Percentiles rank a stretch among this genome's conserved stretches.
phyloP scores from a whole-genome alignment of 345 rosid genomes.

The Syzygium jambos region DNA sequence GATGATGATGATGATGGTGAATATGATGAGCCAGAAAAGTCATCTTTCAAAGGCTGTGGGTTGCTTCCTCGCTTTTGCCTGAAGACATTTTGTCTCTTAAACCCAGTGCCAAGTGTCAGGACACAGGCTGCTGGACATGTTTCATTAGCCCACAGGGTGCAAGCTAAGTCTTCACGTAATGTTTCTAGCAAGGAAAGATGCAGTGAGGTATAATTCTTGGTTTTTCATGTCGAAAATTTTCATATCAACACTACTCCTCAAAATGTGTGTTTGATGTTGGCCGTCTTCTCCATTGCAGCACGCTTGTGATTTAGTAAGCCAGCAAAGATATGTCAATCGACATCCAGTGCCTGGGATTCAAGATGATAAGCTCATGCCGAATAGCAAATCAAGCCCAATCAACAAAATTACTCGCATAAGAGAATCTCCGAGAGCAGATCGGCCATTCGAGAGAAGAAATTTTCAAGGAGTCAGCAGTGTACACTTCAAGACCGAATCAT shows the following conservation, averaged over 20 bases:
- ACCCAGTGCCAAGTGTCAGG: slow-evolving; percentile 41
- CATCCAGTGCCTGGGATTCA: not conserved
- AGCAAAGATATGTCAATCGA: slow-evolving; percentile 1
- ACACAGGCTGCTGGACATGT: slow-evolving; percentile 18
- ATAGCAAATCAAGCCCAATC: slow-evolving; percentile 7
- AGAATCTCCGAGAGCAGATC: slow-evolving; percentile 8
- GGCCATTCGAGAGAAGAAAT: slow-evolving; percentile 9
- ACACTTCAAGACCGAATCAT: slow-evolving; percentile 10
- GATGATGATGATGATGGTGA: slow-evolving; percentile 27
- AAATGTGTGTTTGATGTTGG: not conserved
- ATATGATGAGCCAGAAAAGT: slow-evolving; percentile 6
- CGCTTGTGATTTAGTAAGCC: slow-evolving; percentile 5
- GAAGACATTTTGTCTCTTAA: slow-evolving; percentile 44
- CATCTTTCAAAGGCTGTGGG: slow-evolving; percentile 49
- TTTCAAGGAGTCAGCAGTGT: slow-evolving; percentile 9
- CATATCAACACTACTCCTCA: not conserved
- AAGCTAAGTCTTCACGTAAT: not conserved
- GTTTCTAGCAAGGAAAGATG: not conserved
- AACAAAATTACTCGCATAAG: not conserved
- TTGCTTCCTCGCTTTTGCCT: slow-evolving; percentile 54
- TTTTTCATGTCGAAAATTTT: not conserved
- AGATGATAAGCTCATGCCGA: not conserved
- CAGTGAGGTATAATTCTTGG: not conserved
- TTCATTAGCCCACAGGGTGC: not conserved
- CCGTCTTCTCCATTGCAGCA: slow-evolving; percentile 14